Conservation (phyloP, 768 basidiomycete genomes). For the Tricholoma matsutake region DNA sequence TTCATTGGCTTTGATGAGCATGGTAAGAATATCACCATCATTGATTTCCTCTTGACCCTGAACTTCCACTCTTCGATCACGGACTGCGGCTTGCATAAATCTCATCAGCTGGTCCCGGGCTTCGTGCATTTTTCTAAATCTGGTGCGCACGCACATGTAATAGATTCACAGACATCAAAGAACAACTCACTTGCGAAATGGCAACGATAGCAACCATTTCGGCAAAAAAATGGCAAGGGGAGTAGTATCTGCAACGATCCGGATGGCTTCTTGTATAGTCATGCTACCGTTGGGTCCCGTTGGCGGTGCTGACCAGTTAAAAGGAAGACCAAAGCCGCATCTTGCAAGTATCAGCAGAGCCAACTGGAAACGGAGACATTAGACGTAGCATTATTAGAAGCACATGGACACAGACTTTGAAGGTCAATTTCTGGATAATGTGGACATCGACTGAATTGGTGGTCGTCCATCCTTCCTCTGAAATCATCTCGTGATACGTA, state of each 20-base stretch:
- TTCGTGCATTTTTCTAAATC: conserved; percentile 28
- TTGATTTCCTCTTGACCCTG: neutral
- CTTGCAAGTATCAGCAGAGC: conserved; percentile 41
- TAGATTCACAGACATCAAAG: neutral
- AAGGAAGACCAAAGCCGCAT: conserved; percentile 46
- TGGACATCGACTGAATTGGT: conserved; percentile 18
- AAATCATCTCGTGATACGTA: conserved; percentile 33
- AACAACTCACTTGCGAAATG: conserved; percentile 31
- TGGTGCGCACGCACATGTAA: conserved; percentile 4
- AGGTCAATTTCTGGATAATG: conserved; percentile 26
- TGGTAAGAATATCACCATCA: conserved; percentile 37
- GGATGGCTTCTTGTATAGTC: conserved; percentile 36
- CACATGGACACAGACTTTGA: conserved; percentile 22
- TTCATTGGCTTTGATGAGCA: conserved; percentile 45
- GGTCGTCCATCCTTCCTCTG: conserved; percentile 26
- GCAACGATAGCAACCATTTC: conserved; percentile 36
- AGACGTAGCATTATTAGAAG: neutral
- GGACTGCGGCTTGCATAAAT: neutral
- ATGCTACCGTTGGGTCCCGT: conserved; percentile 34
- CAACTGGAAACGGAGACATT: conserved; percentile 22
- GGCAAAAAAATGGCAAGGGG: conserved; percentile 28
- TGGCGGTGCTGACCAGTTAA: conserved; percentile 39
- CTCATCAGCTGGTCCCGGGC: conserved; percentile 27
- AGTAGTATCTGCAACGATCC: conserved; percentile 28
- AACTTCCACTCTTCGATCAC: neutral